Percentiles rank a stretch among this genome's conserved stretches.
Evolutionary conservation across 805 yeast species (phyloP).

Genomic region (Isabelozyma heimii): DNA sequence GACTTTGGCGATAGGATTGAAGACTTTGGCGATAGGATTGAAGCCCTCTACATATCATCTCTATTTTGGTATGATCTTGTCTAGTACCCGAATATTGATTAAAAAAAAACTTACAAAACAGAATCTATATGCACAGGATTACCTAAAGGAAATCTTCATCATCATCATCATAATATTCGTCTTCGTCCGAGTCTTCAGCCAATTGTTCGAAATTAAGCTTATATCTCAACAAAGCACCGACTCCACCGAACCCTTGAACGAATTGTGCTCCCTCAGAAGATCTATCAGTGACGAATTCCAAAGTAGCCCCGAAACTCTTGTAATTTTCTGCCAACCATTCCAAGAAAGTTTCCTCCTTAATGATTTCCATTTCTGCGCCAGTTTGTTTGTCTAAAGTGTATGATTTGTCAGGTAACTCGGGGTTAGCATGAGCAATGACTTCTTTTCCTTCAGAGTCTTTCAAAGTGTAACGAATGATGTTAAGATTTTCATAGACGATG

Average conservation of each 20-base stretch:
- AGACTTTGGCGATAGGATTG: too few species aligned
- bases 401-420: slow-evolving; percentile 70
- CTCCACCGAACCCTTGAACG: slow-evolving; percentile 97
- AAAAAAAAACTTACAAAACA: not conserved
- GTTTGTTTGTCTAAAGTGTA: slow-evolving; percentile 78
- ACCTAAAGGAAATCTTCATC: slow-evolving; percentile 43
- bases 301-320: slow-evolving; percentile 87
- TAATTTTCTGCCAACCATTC: slow-evolving; percentile 99
- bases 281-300: slow-evolving; percentile 95
- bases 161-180: slow-evolving; percentile 77
- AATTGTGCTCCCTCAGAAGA: slow-evolving; percentile 99
- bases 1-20: too few species aligned
- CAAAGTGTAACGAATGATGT: slow-evolving; percentile 76
- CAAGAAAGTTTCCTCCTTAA: slow-evolving; percentile 78
- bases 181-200: slow-evolving; percentile 82
- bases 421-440: slow-evolving; percentile 68
- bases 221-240: slow-evolving; percentile 94
- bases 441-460: slow-evolving; percentile 81
- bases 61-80: too few species aligned
- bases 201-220: slow-evolving; percentile 96
- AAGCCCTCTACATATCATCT: too few species aligned
- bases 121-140: slow-evolving; percentile 1
- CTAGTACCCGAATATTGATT: not conserved
- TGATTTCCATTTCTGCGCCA: slow-evolving; percentile 89
- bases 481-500: slow-evolving; percentile 91